Evolutionary conservation across 768 basidiomycete genomes (phyloP).

Genomic region (Pilatotrama ljubarskyi): DNA sequence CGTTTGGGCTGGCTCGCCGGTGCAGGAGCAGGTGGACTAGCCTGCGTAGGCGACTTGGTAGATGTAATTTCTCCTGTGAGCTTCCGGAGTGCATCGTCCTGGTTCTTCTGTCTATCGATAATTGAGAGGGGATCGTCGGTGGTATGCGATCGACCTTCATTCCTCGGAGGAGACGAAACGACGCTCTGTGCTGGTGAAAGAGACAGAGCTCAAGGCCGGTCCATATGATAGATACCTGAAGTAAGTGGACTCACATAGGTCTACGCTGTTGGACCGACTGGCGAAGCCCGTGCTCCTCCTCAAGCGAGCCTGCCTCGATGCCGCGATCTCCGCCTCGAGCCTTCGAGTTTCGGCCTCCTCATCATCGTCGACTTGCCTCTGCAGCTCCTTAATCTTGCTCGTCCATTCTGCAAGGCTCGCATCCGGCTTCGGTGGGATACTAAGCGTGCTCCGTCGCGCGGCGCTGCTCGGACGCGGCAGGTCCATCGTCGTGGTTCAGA

Average conservation of each 20-base stretch:
- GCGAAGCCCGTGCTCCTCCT: constrained; percentile 44
- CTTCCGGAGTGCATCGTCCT: constrained; percentile 48
- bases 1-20: constrained; percentile 5
- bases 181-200: constrained; percentile 24
- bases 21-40: background rate
- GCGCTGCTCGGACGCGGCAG: constrained; percentile 14
- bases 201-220: background rate
- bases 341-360: constrained; percentile 76
- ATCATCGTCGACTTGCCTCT: constrained; percentile 78
- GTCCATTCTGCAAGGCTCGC: constrained; percentile 80
- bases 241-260: constrained; percentile 45
- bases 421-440: constrained; percentile 47
- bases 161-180: constrained; percentile 28
- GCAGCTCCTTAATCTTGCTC: constrained; percentile 75
- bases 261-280: constrained; percentile 40
- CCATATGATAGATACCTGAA: background rate
- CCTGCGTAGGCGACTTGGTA: background rate
- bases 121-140: constrained; percentile 28
- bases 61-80: constrained; percentile 37
- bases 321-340: constrained; percentile 56
- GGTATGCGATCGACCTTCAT: constrained; percentile 19
- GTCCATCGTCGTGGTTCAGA: constrained; percentile 13
- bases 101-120: constrained; percentile 42
- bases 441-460: constrained; percentile 28
- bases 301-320: constrained; percentile 47